Percentiles rank a stretch among this genome's conserved stretches.
Conservation (phyloP, 1,284 basidiomycete species). For the Pseudozyma flocculosa region DNA sequence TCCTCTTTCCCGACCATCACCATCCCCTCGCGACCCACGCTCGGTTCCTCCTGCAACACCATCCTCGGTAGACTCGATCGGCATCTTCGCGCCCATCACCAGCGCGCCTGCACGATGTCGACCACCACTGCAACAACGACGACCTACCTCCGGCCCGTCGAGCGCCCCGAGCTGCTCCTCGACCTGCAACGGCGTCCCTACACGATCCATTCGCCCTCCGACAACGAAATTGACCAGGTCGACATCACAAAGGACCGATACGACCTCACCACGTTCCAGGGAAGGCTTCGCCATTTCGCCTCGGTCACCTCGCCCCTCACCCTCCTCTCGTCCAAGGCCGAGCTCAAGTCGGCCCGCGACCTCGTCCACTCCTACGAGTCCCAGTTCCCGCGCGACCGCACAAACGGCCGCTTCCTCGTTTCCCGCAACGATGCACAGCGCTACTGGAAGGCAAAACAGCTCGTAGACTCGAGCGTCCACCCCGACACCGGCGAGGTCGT, state of each 20-base stretch:
- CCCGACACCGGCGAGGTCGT: slow-evolving; percentile 59
- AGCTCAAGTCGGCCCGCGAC: slow-evolving; percentile 29
- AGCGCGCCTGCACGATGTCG: too few species aligned
- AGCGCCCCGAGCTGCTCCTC: too few species aligned
- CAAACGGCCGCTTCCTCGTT: slow-evolving; percentile 21
- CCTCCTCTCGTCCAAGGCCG: slow-evolving; percentile 59
- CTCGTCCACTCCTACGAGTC: slow-evolving; percentile 26
- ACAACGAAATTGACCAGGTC: slow-evolving; percentile 16
- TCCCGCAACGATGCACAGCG: slow-evolving; percentile 19
- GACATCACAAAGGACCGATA: slow-evolving; percentile 37
- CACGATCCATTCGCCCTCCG: slow-evolving; percentile 13
- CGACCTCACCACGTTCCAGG: slow-evolving; percentile 46
- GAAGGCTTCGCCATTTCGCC: slow-evolving; percentile 63
- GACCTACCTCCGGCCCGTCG: too few species aligned
- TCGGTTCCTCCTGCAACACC: too few species aligned
- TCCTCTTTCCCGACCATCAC: too few species aligned
- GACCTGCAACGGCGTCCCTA: slow-evolving; percentile 5
- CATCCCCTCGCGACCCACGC: too few species aligned
- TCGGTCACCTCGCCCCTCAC: slow-evolving; percentile 63
- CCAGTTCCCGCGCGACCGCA: slow-evolving; percentile 18
- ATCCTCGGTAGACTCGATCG: too few species aligned
- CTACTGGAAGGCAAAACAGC: slow-evolving; percentile 42
- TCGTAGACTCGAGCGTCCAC: slow-evolving; percentile 60
- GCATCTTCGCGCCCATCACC: too few species aligned
- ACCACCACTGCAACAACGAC: too few species aligned